Base-by-base conservation (phyloP, 2,329 filamentous ascomycete species). In the Alternaria dauci region DNA sequence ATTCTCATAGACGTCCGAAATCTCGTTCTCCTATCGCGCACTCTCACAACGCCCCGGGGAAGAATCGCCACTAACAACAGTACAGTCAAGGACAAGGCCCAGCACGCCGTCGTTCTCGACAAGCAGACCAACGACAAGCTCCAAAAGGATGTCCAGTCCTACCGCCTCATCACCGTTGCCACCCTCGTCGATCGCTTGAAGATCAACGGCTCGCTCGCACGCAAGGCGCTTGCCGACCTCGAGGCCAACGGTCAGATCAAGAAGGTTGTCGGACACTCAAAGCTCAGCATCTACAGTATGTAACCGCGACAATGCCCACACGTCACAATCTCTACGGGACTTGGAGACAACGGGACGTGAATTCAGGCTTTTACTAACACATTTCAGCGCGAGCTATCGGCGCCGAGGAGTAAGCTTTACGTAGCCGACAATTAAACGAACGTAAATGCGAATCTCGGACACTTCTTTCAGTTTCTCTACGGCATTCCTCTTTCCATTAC, bases 81-180 rank as follows among this genome's bases (percentile, higher is more conserved):
- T 70, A 87, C 83, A 93, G 95, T 99, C 88, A 99, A 99, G 95
- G 95, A 99, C 90, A 99, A 99, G 94, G 94, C 95, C 85, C 91
- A 98, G 84, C 95, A 99, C 89, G 92, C 92, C 84, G 95, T 99
- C 85, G 88, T 98, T 81, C 93, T 99, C 86, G 95, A 99, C 88
- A 99, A 99, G 90, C 81, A 87, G 85, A 97, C 91, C 81, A 91
- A 91, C 75, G 95, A 99, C 86, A 97, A 96, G 88, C 93, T 99
- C 84, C 91, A 97, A 89, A 99, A 99, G 89, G 95, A 99, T 89
- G 96, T 99, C 79, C 95, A 98, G 86, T 97, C 95, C 71, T 99
- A 98, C 91, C 93, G 95, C 81, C 93, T 99, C 83, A 93, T 99
- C 86, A 98, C 95, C 81, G 91, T 98, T 79, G 94, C 95, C 79